Percentiles rank a stretch among this genome's conserved stretches.
Conservation (phyloP, 192 early-diverging fungal genomes). For the Geranomyces variabilis region DNA sequence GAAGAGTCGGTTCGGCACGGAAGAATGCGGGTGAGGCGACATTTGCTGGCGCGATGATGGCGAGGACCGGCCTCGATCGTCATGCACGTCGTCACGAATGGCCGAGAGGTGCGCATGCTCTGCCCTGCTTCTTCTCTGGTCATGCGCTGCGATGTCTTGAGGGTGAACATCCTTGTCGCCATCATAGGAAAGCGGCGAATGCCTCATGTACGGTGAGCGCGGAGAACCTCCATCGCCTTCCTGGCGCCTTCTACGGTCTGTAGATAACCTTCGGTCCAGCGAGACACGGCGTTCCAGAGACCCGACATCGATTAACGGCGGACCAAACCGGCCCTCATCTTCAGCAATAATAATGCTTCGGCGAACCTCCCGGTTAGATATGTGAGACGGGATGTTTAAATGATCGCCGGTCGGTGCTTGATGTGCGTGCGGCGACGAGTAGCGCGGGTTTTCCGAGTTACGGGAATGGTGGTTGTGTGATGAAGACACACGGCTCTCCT, state of each 20-base stretch:
- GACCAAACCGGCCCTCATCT: constrained; percentile 34
- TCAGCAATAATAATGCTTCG: constrained; percentile 32
- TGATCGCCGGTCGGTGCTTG: background rate
- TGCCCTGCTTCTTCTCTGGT: background rate
- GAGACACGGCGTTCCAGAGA: background rate
- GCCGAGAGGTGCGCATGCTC: background rate
- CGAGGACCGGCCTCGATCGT: background rate
- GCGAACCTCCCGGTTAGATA: constrained; percentile 20
- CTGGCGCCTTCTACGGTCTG: background rate
- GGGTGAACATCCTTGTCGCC: background rate
- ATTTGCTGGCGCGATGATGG: background rate
- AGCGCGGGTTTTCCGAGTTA: background rate
- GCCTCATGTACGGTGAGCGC: background rate
- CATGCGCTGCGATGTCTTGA: background rate
- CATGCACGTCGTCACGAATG: background rate
- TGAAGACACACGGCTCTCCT: background rate
- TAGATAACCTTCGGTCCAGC: no score
- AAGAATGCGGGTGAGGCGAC: background rate
- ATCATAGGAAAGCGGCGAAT: background rate
- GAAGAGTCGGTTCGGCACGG: background rate
- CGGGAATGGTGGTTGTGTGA: background rate
- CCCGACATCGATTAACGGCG: constrained; percentile 21
- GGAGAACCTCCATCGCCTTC: background rate
- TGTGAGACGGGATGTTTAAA: constrained; percentile 20
- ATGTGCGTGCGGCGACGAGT: background rate